Conservation (phyloP, 148 eudicot genomes). For the Diospyros lotus region DNA sequence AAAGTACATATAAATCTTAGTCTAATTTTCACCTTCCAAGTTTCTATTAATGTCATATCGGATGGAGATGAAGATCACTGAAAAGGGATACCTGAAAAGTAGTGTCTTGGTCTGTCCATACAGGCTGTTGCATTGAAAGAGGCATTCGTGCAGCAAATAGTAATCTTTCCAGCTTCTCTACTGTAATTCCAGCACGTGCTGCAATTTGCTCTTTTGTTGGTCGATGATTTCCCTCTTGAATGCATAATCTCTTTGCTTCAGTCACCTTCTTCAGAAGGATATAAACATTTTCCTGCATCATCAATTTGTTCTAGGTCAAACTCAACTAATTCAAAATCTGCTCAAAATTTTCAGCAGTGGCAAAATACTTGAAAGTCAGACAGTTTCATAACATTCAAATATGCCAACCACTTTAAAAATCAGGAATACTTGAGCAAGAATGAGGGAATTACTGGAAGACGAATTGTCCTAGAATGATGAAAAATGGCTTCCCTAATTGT, state of each 20-base stretch:
- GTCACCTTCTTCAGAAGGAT: conserved; percentile 63
- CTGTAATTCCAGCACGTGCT: conserved; percentile 60
- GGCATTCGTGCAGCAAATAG: conserved; percentile 46
- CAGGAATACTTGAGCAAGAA: neutral
- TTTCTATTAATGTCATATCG: neutral
- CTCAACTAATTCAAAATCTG: neutral
- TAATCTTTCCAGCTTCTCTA: conserved; percentile 62
- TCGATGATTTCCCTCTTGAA: conserved; percentile 55
- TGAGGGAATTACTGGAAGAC: conserved; percentile 65
- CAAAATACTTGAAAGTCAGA: neutral
- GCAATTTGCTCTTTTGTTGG: conserved; percentile 79
- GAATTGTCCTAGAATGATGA: conserved; percentile 76
- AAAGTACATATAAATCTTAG: neutral
- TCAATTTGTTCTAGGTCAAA: conserved; percentile 4
- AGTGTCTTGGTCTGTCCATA: conserved; percentile 67
- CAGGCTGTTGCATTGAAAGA: conserved; percentile 69
- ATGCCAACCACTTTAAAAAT: neutral
- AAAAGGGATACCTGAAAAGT: conserved; percentile 64
- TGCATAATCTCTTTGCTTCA: conserved; percentile 59
- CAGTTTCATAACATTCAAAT: neutral
- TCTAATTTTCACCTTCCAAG: neutral
- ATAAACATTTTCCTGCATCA: conserved; percentile 72
- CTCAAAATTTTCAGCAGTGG: neutral
- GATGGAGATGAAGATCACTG: conserved; percentile 8
- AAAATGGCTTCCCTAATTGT: conserved; percentile 70